Base-by-base conservation (phyloP, 331 rosid species). In the Arachis monticola region DNA sequence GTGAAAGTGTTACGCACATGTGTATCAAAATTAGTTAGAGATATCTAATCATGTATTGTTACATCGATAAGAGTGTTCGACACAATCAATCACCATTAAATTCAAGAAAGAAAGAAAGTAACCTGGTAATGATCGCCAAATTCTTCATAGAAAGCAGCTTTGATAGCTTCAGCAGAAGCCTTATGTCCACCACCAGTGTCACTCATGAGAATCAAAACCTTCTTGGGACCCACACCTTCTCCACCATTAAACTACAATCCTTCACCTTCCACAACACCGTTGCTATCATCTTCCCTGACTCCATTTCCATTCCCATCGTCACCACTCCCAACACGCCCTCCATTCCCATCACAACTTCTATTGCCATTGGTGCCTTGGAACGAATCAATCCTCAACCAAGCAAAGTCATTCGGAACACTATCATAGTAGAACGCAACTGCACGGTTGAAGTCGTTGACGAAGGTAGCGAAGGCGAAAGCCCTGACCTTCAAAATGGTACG, bases 151-250 rank as follows among this genome's bases (percentile, higher is more conserved):
- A 95, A 95, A 42, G 99, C 89, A 2, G 92, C 91, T 68, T 87
- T 95, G 12, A 95, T 95, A 7, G 99, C 99, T 78, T 95, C 99
- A 2, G 99, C 99, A 0, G 99, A 95, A 80, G 99, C 99, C 12
- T 97, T 87, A 84, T 95, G 99, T 11, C 99, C 99, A 35, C 99
- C 99, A 63, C 99, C 99, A 9, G 98, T 95, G 68, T 95, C 98
- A 80, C 99, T 95, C 99, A 95, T 95, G 88, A 95, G 84, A 83
- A 95, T 95, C 77, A 92, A 78, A 70, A 95, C 98, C 7, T 82
- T 91, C 65, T 90, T 95, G 1, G 93, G 88, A 22, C 9, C 77
- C 53, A 57, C 80, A 7, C 61, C 31, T 52, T 50, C 85, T 8
- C 65, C 86, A 8, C 83, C 83, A 72, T 83, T 87, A 81, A 85